phyloP scores from a whole-genome alignment of 2,329 filamentous ascomycete species.

The Gaeumannomyces tritici region DNA sequence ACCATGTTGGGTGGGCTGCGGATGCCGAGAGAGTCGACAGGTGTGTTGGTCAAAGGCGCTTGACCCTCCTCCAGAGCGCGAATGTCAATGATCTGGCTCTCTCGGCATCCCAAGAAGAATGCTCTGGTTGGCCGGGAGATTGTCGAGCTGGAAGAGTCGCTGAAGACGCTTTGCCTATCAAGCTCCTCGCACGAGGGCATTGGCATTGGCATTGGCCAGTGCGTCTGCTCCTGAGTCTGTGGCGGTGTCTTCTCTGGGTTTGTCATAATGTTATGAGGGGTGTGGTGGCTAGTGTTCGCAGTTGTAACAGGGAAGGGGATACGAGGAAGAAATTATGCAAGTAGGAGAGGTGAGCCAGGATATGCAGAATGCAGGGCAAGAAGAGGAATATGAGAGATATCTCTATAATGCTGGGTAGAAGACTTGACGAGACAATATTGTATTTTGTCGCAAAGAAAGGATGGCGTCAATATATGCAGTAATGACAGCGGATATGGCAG shows the following conservation, averaged over 20 bases:
- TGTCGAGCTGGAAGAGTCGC: neutral
- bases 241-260: neutral
- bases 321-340: neutral
- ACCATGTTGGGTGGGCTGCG: neutral
- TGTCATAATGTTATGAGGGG: neutral
- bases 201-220: neutral
- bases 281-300: too few relatives aligned
- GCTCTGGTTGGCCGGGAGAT: neutral
- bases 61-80: neutral
- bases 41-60: neutral
- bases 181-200: neutral
- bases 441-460: neutral
- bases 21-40: too few relatives aligned
- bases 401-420: neutral
- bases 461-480: neutral
- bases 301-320: neutral
- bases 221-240: neutral
- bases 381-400: too few relatives aligned
- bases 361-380: neutral
- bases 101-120: slow-evolving; percentile 1
- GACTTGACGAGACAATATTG: neutral
- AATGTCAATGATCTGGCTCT: neutral
- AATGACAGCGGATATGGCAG: neutral
- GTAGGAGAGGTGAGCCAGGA: neutral
- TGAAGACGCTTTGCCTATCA: slow-evolving; percentile 3